Percentiles rank a stretch among this genome's conserved stretches.
These are phyloP conservation scores for Cercophora newfieldiana DNA, from an alignment of 495 filamentous ascomycete genomes.

Conservation along the genomic window DNA sequence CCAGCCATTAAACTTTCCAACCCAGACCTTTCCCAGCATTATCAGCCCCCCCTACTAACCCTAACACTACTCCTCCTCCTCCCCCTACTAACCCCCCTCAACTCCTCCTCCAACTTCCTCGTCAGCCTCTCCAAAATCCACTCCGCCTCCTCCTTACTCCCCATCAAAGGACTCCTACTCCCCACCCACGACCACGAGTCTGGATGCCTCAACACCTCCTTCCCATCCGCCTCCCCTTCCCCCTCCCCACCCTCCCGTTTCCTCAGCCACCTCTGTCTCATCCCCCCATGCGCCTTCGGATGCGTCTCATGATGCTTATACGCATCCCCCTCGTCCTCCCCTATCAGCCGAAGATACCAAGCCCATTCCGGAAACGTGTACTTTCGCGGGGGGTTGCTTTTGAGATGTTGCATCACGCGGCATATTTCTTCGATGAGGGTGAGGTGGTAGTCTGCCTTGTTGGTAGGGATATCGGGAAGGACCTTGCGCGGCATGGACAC, in stretches of 20 bases:
- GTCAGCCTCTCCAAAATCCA: constrained; percentile 75
- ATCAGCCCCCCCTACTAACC: no score
- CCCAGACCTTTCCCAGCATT: not conserved
- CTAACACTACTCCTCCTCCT: constrained; percentile 8
- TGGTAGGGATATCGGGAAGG: constrained; percentile 32
- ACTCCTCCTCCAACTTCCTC: constrained; percentile 53
- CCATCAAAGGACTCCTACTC: constrained; percentile 69
- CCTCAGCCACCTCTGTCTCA: not conserved
- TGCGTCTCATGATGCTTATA: constrained; percentile 40
- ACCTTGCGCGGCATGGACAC: constrained; percentile 32
- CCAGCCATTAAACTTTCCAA: not conserved
- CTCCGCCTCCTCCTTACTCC: constrained; percentile 69
- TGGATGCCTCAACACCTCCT: constrained; percentile 15
- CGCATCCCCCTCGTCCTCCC: constrained; percentile 61
- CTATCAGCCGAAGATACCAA: constrained; percentile 73
- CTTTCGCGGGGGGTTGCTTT: constrained; percentile 58
- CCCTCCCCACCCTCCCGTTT: not conserved
- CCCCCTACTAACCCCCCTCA: constrained; percentile 35
- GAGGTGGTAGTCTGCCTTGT: constrained; percentile 61
- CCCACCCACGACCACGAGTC: constrained; percentile 75
- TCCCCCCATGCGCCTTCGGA: constrained; percentile 1
- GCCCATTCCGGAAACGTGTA: constrained; percentile 84
- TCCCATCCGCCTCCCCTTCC: constrained; percentile 8
- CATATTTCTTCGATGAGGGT: constrained; percentile 67
- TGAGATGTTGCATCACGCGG: constrained; percentile 64